Evolutionary conservation across 768 basidiomycete genomes (phyloP), one percentile per base, ranked within the genome.

Genomic region (Kwoniella newhampshirensis): DNA sequence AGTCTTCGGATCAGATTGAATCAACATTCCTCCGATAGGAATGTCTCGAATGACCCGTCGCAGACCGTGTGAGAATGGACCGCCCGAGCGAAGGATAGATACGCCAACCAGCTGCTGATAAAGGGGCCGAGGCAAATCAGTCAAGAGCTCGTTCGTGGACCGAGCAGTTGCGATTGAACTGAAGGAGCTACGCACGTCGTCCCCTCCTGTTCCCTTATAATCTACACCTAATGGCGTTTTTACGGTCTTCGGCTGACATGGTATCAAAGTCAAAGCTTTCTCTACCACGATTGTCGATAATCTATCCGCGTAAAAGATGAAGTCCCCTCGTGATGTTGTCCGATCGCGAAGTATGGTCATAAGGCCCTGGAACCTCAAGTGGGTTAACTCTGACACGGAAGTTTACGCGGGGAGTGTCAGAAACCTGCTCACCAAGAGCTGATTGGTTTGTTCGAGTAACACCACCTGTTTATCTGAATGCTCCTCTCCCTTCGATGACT

Each of bases 261-360:
- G 91, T n/a, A 98, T 81, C 57, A 85, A 81, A 40, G 87, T 86
- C 70, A 93, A 79, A 0, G 91, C 90, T 71, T 85, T 82, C 76
- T 98, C 94, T 4, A 89, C 84, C 21, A 98, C 77, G 18, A 90
- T 76, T 0, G 89, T 91, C 0, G 93, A 84, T 1, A 98, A 78
- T 17, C 94, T 82, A 72, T 96, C 91, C 0, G 84, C 84, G 70
- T 91, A 91, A 80, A 96, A 94, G 36, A 97, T 85, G 68, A 97
- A 98, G 70, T 97, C 91, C 65, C 88, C 88, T 17, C 86, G 80
- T 12, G 78, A 78, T 0, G 88, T 86, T n/a, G 78, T 81, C 53
- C 78, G 79, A 65, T 91, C 86, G 7, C 94, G 83, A 20, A 99
- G 70, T 23, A 88, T 85, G 0, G 94, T 97, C 72, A 87, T 87